Percentiles rank a stretch among this genome's conserved stretches.
phyloP scores from a whole-genome alignment of 805 yeast species.

The Candida insectorum region DNA sequence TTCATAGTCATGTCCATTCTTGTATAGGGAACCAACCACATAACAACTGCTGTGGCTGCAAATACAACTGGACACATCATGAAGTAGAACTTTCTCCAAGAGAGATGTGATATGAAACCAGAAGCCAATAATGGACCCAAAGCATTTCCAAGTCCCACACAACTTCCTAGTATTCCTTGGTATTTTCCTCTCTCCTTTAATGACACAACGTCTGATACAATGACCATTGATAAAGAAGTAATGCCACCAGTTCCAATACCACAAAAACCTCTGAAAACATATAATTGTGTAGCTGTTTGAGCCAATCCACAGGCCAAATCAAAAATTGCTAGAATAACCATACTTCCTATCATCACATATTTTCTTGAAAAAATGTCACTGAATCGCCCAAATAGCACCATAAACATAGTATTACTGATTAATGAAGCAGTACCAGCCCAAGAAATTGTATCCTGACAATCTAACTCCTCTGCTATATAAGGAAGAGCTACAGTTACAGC shows the following conservation, averaged over 20 bases:
- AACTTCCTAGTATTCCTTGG: constrained; percentile 51
- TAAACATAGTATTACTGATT: constrained; percentile 47
- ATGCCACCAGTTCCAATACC: constrained; percentile 59
- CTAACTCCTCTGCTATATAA: constrained; percentile 40
- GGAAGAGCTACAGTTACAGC: constrained; percentile 48
- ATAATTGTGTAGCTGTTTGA: constrained; percentile 42
- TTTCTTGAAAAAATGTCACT: constrained; percentile 56
- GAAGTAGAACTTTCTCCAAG: constrained; percentile 55
- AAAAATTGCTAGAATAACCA: constrained; percentile 35
- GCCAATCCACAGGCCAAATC: constrained; percentile 51
- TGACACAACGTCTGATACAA: constrained; percentile 52
- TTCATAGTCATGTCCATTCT: constrained; percentile 24
- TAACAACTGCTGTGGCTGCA: constrained; percentile 23
- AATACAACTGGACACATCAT: constrained; percentile 40
- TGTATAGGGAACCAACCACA: constrained; percentile 34
- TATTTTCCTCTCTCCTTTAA: constrained; percentile 51
- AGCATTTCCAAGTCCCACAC: constrained; percentile 49
- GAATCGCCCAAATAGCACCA: constrained; percentile 49
- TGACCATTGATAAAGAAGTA: constrained; percentile 46
- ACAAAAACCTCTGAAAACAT: constrained; percentile 47
- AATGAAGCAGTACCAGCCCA: constrained; percentile 57
- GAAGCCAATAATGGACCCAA: constrained; percentile 56
- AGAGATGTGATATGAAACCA: constrained; percentile 36
- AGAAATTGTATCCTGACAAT: constrained; percentile 44
- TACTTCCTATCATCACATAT: constrained; percentile 35